Evolutionary conservation across 2,329 filamentous ascomycete genomes (phyloP), one percentile per base, ranked within the genome.

Genomic region (Penicillium corylophilum): DNA sequence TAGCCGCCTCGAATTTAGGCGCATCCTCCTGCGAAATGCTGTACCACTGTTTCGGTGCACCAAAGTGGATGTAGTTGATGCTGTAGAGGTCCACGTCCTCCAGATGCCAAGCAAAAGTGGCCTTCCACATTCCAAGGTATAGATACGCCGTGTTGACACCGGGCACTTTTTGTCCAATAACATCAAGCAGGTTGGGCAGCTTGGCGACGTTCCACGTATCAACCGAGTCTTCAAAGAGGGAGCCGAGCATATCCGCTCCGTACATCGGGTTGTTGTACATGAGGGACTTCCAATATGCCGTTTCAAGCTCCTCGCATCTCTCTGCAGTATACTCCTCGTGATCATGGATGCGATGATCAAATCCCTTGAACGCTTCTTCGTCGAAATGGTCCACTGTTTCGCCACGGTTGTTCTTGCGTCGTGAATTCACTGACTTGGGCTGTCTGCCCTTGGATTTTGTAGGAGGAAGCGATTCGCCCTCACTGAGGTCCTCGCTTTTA

Each of bases 111-210:
- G 94, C 94, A 70, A 99, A 99, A 0, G 94, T 97, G 12, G 94
- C 93, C 73, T 97, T 97, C 94, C 94, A 99, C 94, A 99, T 99
- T 39, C 94, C 94, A 53, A 99, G 80, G 68, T 99, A 99, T 1
- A 99, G 82, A 67, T 99, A 99, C 2, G 94, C 93, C 1, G 93
- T 99, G 67, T 99, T 99, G 67, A 99, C 95, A 60, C 94, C 94
- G 3, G 94, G 95, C 8, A 99, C 90, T 63, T 96, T 96, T 50
- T 91, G 93, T 6, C 94, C 94, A 2, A 99, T 79, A 4, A 96
- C 90, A 71, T 99, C 94, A 35, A 99, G 81, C 50, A 99, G 76
- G 62, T 97, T 99, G 12, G 90, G 90, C 26, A 99, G 80, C 68
- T 95, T 95, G 63, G 95, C 94, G 40, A 99, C 84, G 63, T 99